Evolutionary conservation across 1,284 basidiomycete genomes (phyloP).

Genomic region (Kwoniella shivajii): DNA sequence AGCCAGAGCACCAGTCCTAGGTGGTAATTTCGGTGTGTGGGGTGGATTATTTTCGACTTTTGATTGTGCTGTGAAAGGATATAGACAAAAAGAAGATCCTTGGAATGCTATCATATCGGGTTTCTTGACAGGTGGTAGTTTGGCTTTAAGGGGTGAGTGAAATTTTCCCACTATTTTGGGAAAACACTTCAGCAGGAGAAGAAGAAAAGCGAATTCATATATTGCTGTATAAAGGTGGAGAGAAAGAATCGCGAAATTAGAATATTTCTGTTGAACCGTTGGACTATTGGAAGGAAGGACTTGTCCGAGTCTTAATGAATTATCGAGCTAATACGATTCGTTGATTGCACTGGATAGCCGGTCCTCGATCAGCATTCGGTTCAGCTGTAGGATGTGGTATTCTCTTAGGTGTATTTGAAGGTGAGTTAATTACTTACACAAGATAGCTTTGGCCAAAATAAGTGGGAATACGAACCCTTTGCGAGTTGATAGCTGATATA

Average conservation of each 20-base stretch:
- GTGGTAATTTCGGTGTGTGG: constrained; percentile 98
- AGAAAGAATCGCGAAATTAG: no score
- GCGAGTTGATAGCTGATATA: no score
- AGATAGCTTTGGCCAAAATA: no score
- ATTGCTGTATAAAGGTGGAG: background rate
- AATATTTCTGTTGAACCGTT: no score
- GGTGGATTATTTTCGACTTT: constrained; percentile 96
- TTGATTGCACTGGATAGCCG: constrained; percentile 63
- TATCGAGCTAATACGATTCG: no score
- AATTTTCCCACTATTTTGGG: background rate
- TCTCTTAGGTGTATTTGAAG: constrained; percentile 92
- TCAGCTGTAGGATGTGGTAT: constrained; percentile 96
- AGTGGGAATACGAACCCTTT: no score
- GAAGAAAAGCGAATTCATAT: no score
- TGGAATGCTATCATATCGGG: constrained; percentile 99
- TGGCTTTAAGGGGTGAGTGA: constrained; percentile 87
- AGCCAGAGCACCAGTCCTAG: constrained; percentile 95
- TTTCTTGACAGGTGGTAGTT: constrained; percentile 95
- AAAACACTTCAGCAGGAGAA: no score
- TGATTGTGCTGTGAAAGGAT: constrained; percentile 96
- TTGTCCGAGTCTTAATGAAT: no score
- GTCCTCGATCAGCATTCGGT: constrained; percentile 84
- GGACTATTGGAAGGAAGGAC: no score
- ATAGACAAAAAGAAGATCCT: constrained; percentile 97
- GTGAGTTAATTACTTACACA: constrained; percentile 61